Evolutionary conservation across 2,329 filamentous ascomycete species (phyloP), one percentile per base, ranked within the genome.

Genomic region (Pseudogymnoascus sp.): DNA sequence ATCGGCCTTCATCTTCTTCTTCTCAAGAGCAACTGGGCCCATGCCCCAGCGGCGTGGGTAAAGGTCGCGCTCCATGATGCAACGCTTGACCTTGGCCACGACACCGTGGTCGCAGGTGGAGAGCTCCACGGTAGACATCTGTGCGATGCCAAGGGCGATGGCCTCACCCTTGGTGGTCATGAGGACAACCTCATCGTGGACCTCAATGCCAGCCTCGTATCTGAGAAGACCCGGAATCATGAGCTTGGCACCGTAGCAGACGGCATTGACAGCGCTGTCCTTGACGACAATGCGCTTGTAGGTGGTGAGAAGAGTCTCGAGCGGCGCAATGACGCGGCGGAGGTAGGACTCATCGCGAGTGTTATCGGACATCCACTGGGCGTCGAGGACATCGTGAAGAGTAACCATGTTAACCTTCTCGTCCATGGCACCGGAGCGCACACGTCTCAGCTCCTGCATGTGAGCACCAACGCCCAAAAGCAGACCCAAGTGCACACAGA

Each of bases 81-180:
- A 96, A 72, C 95, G 89, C 88, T 99, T 99, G 76, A 99, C 91
- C 84, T 97, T 97, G 71, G 95, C 95, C 65, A 97, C 93, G 64
- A 97, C 92, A 71, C 95, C 95, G 78, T 99, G 95, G 75, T 97
- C 93, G 78, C 95, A 97, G 36, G 92, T 93, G 31, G 91, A 91
- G 78, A 99, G 90, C 80, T 97, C 95, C 59, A 97, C 92, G 2
- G 93, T 96, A 40, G 92, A 96, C 95, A 99, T 99, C 77, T 96
- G 91, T 16, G 95, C 92, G 72, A 97, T 96, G 72, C 90, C 95
- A 66, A 99, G 85, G 65, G 95, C 95, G 73, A 99, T 97, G 49
- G 95, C 95, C 81, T 99, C 95, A 72, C 95, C 95, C 85, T 99
- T 99, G 73, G 95, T 97, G 64, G 95, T 97, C 88, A 99, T 97